Percentiles rank a stretch among this genome's conserved stretches.
Evolutionary conservation across 169 alveolate genomes (phyloP).

Genomic region (Plasmodium inui): DNA sequence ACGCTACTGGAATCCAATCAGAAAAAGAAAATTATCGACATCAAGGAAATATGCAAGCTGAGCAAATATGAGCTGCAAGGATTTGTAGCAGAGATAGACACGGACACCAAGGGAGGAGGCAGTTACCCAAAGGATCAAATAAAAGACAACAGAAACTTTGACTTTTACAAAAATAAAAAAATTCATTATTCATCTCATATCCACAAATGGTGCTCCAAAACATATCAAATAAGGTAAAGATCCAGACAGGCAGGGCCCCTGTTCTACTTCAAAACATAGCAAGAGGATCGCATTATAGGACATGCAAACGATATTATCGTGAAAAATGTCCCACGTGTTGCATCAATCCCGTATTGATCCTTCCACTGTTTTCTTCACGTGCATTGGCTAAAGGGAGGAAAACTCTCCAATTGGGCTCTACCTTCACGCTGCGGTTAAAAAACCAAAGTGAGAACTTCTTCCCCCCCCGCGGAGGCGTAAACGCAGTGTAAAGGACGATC

Average conservation of each 20-base stretch:
- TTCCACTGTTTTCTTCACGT: neutral
- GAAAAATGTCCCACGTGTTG: neutral
- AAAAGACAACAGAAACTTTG: slow-evolving; percentile 47
- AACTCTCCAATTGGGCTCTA: too few species aligned
- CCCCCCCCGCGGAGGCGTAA: neutral
- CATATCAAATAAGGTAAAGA: slow-evolving; percentile 71
- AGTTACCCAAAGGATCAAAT: slow-evolving; percentile 9
- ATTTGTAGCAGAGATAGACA: slow-evolving; percentile 70
- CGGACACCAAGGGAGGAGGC: slow-evolving; percentile 12
- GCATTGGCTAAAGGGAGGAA: neutral
- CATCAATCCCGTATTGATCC: neutral
- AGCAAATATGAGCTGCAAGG: slow-evolving; percentile 73
- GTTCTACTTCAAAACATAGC: neutral
- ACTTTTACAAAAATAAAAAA: slow-evolving; percentile 28
- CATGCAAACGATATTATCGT: neutral
- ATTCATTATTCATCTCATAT: slow-evolving; percentile 75
- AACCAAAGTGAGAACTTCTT: neutral
- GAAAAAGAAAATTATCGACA: slow-evolving; percentile 70
- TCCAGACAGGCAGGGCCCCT: neutral
- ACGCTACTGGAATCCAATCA: slow-evolving; percentile 57
- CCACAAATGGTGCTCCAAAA: slow-evolving; percentile 76
- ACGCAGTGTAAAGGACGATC: neutral
- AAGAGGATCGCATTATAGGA: neutral
- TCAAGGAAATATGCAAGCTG: slow-evolving; percentile 72
- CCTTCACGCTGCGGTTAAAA: too few species aligned